phyloP scores from a whole-genome alignment of 2,329 filamentous ascomycete species.

The Beauveria bassiana region DNA sequence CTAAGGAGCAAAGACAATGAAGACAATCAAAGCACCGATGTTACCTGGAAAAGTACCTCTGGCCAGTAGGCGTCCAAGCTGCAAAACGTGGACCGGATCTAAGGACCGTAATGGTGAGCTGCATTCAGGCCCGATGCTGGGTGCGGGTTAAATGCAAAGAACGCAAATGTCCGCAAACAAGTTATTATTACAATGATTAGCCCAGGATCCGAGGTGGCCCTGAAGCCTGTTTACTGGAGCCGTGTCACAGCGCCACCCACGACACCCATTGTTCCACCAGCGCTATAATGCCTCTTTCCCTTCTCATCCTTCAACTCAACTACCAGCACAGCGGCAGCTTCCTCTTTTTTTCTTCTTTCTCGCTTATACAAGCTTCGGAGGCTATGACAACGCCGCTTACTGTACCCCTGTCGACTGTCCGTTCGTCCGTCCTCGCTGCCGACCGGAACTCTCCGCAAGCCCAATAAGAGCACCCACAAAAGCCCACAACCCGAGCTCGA shows the following conservation, averaged over 20 bases:
- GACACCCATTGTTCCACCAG: neutral
- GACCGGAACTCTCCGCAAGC: neutral
- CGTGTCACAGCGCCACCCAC: neutral
- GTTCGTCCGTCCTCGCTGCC: neutral
- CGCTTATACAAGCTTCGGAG: neutral
- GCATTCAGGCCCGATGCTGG: neutral
- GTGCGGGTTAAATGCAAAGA: neutral
- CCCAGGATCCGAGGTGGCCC: neutral
- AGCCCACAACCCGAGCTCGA: neutral
- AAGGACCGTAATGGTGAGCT: neutral
- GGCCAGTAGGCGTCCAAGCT: constrained; percentile 18
- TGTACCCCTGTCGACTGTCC: neutral
- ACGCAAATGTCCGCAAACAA: no score
- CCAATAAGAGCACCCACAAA: neutral
- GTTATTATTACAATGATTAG: neutral
- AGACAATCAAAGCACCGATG: no score
- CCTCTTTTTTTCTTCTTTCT: neutral
- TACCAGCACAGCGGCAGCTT: no score
- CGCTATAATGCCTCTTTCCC: neutral
- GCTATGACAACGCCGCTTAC: neutral
- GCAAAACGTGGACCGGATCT: neutral
- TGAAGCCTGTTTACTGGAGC: constrained; percentile 6
- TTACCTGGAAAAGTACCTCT: constrained; percentile 27
- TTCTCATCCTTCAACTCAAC: neutral
- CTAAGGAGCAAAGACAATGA: neutral